Evolutionary conservation across 2,329 filamentous ascomycete species (phyloP).

Genomic region (Fusarium setosum): DNA sequence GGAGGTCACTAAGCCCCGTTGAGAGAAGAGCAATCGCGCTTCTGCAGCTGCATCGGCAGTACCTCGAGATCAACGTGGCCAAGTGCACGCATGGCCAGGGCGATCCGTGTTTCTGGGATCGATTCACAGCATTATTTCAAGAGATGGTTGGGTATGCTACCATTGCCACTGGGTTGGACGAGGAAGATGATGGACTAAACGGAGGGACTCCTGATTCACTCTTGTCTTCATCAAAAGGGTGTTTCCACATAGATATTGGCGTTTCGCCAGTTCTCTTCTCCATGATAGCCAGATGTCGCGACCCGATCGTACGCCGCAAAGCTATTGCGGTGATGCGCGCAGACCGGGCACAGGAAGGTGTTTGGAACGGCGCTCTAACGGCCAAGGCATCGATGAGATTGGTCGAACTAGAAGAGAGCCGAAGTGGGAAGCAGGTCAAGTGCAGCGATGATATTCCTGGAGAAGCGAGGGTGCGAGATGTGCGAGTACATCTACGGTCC

Average conservation of each 20-base stretch:
- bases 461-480: slow-evolving; percentile 6
- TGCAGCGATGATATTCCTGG: background rate
- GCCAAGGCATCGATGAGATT: slow-evolving; percentile 15
- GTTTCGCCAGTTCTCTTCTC: slow-evolving; percentile 15
- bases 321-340: slow-evolving; percentile 20
- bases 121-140: slow-evolving; percentile 2
- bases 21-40: slow-evolving; percentile 13
- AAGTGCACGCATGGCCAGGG: slow-evolving; percentile 19
- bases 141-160: slow-evolving; percentile 1
- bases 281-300: slow-evolving; percentile 19
- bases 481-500: slow-evolving; percentile 10
- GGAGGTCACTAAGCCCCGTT: fast-evolving
- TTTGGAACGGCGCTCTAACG: slow-evolving; percentile 9
- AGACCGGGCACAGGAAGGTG: slow-evolving; percentile 15
- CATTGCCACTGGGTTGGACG: background rate
- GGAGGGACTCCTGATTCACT: background rate
- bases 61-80: slow-evolving; percentile 15
- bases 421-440: slow-evolving; percentile 3
- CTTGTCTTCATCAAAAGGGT: background rate
- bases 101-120: slow-evolving; percentile 28
- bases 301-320: slow-evolving; percentile 11
- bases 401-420: slow-evolving; percentile 24
- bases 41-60: slow-evolving; percentile 20
- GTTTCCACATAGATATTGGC: slow-evolving; percentile 26
- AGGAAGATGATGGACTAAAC: background rate